Conservation (phyloP, 1,284 basidiomycete genomes). For the Lignosus rhinocerotis region DNA sequence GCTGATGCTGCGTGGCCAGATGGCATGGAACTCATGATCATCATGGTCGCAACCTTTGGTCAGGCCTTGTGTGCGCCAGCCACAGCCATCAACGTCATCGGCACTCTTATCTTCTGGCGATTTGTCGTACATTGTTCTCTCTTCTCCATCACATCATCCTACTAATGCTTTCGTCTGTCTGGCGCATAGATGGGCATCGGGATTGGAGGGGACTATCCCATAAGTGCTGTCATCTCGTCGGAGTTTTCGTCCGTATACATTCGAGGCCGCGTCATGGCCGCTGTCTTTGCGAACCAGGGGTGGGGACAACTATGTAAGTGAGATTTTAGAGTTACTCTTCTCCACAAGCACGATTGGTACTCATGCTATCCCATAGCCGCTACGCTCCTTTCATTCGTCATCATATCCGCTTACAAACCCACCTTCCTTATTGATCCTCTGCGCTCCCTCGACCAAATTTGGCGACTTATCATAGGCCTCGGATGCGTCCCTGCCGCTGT, state of each 20-base stretch:
- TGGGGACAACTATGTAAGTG: conserved; percentile 63
- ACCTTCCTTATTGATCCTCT: conserved; percentile 51
- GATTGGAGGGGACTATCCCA: conserved; percentile 74
- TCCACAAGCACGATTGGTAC: no score
- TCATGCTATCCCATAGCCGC: conserved; percentile 41
- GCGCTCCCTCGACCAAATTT: conserved; percentile 57
- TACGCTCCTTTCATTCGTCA: conserved; percentile 68
- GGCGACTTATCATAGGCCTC: conserved; percentile 73
- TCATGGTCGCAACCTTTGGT: conserved; percentile 63
- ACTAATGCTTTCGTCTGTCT: neutral
- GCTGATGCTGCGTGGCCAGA: conserved; percentile 40
- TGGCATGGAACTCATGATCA: conserved; percentile 73
- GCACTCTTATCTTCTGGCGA: conserved; percentile 71
- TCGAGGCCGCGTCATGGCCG: conserved; percentile 73
- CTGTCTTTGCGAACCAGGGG: conserved; percentile 69
- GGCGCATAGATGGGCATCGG: conserved; percentile 59
- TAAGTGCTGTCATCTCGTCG: conserved; percentile 66
- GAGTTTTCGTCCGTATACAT: conserved; percentile 79
- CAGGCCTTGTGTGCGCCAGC: conserved; percentile 61
- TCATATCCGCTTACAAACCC: conserved; percentile 69
- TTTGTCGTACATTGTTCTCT: conserved; percentile 46
- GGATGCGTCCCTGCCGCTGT: conserved; percentile 67
- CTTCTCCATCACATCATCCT: neutral
- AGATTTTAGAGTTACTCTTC: neutral
- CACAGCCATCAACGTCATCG: conserved; percentile 67